Evolutionary conservation across 2,329 filamentous ascomycete species (phyloP).

Genomic region (Alternaria triticimaculans): DNA sequence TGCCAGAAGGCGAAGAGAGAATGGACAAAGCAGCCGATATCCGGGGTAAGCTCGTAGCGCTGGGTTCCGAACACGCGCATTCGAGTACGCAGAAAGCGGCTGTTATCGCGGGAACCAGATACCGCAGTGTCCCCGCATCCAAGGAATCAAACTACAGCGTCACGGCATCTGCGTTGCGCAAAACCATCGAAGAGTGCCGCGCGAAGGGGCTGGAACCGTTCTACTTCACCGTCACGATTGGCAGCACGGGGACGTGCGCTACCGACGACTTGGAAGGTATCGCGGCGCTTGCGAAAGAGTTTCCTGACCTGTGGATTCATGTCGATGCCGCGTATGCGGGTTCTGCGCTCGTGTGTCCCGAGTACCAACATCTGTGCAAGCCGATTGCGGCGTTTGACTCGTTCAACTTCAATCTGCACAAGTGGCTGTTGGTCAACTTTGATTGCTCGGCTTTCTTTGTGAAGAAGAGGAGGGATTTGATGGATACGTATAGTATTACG

Average conservation of each 20-base stretch:
- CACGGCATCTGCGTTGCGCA: slow-evolving; percentile 67
- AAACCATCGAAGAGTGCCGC: slow-evolving; percentile 69
- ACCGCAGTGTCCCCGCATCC: slow-evolving; percentile 69
- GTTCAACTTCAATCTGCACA: slow-evolving; percentile 96
- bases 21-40: slow-evolving; percentile 69
- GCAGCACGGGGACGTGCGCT: slow-evolving; percentile 87
- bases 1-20: slow-evolving; percentile 44
- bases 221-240: slow-evolving; percentile 82
- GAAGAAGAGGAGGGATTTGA: slow-evolving; percentile 76
- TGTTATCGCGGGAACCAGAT: slow-evolving; percentile 84
- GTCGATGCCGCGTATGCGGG: slow-evolving; percentile 94
- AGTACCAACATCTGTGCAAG: slow-evolving; percentile 73
- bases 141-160: slow-evolving; percentile 72
- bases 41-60: slow-evolving; percentile 75
- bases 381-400: slow-evolving; percentile 76
- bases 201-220: slow-evolving; percentile 80
- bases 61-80: slow-evolving; percentile 81
- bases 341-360: slow-evolving; percentile 79
- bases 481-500: slow-evolving; percentile 77
- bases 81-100: slow-evolving; percentile 87
- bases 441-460: slow-evolving; percentile 82
- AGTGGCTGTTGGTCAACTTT: slow-evolving; percentile 95
- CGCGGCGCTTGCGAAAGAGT: slow-evolving; percentile 60
- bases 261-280: slow-evolving; percentile 81
- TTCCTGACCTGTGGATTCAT: slow-evolving; percentile 81